Evolutionary conservation across 805 yeast species (phyloP), one percentile per base, ranked within the genome.

Genomic region (Hanseniaspora vineae): DNA sequence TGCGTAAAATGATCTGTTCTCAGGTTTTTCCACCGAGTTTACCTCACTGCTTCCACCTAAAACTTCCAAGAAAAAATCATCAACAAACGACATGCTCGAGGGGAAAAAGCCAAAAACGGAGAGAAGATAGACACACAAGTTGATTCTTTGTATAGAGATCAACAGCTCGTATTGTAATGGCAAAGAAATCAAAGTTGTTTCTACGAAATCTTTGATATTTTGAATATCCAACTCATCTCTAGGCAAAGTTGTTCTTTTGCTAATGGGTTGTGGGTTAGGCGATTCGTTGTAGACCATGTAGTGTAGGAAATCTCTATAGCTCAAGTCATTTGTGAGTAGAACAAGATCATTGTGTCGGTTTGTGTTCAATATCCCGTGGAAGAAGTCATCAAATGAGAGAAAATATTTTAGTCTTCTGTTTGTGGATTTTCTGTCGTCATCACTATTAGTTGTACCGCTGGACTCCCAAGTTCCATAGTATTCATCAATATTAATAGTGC

Each of bases 81-180:
- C 85, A 53, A 92, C 71, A 58, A 82, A 80, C 65, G 80, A 84
- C 61, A 92, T 87, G 1, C 97, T 97, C 43, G 85, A 81, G 51
- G 86, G 92, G 46, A 84, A 75, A 15, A 85, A 72, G 44, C 96
- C 95, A 50, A 89, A 71, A 1, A 92, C 77, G 0, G 96, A 92
- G n/a, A 88, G 75, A 39, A 88, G 67, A 58, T 87, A 92, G 0
- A 96, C 87, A 0, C 96, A 85, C 52, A 92, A 65, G 56, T 92
- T 92, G 1, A 88, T 84, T 55, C 90, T 84, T 50, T 95, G 78
- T 33, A 90, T 63, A 0, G 92, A 80, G 14, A 44, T 43, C n/a
- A 48, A 42, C 44, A 48, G 40, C n/a, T 39, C 77, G 71, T 59
- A 73, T 76, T 49, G 78, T 66, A 45, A 20, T 20, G 44, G 48